Base-by-base conservation (phyloP, 345 rosid species). In the Reutealis trisperma region DNA sequence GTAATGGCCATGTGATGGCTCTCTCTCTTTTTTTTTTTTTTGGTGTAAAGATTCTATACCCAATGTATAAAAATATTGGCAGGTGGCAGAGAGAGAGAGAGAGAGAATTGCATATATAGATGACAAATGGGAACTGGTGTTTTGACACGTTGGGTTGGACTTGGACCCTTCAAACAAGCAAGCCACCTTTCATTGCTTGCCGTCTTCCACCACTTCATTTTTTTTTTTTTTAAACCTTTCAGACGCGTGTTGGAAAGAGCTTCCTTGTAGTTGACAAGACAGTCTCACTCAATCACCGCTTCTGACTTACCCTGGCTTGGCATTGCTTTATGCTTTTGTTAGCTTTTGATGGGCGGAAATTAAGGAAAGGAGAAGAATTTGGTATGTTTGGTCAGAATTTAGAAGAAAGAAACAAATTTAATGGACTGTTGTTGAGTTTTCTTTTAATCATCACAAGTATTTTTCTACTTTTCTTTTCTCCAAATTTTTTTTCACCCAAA, bases 1-100 rank as follows among this genome's bases (percentile, higher is more conserved):
- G 87, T 54, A 41, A 80, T 65, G 10, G 89, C 85, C 93, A 87
- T 89, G 58, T 13, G 32, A n/a, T 44, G 70, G 9, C 27, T 44
- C 55, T 21, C 9, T 21, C 0, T 41, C 45, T n/a, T 10, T 42
- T 4, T 6, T 4, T 37, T 37, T 6, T 5, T 37, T 34, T 34
- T 34, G 3, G 41, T 6, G 41, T 37, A 37, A 37, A 37, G 41
- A 37, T 37, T 37, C 41, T 6, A 37, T 4, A 0, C 41, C 5
- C 6, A 37, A 37, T 4, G 41, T 22, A 8, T 6, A 58, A 21
- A 21, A n/a, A 8, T 58, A 37, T 4, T 37, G 6, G 41, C 6
- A 37, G 41, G 5, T 37, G 41, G 22, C 13, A 21, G 25, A 47
- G 12, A 13, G 14, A 13, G 30, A 71, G 13, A 5, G 1, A 52